Evolutionary conservation across 2,329 filamentous ascomycete species (phyloP).

Genomic region (Epichloe sylvatica): DNA sequence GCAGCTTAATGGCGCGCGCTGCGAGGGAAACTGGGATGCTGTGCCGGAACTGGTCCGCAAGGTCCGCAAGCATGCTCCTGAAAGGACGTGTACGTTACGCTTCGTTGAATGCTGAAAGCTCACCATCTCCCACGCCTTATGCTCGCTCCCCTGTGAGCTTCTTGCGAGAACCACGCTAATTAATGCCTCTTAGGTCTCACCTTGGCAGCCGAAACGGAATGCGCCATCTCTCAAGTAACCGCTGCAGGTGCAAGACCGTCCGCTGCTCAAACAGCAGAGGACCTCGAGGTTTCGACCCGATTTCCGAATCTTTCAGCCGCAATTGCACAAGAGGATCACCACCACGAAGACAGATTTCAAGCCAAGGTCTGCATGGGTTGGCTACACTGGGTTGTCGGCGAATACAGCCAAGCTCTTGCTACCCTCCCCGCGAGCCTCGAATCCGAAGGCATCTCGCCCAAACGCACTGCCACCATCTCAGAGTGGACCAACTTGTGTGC

Average conservation of each 20-base stretch:
- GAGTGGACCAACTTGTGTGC: conserved; percentile 76
- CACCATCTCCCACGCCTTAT: not conserved
- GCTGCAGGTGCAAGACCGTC: conserved; percentile 26
- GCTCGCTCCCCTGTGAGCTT: not conserved
- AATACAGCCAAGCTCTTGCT: conserved; percentile 47
- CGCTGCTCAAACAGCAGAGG: conserved; percentile 26
- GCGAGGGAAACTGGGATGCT: conserved; percentile 73
- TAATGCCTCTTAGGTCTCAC: conserved; percentile 41
- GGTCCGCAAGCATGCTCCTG: conserved; percentile 82
- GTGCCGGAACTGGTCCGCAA: conserved; percentile 85
- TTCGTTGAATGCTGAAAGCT: not conserved
- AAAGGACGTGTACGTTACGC: conserved; percentile 57
- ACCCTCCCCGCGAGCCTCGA: conserved; percentile 51
- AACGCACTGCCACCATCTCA: conserved; percentile 38
- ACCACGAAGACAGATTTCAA: conserved; percentile 53
- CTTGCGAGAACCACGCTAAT: not conserved
- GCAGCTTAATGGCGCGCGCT: conserved; percentile 73
- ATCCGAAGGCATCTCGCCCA: conserved; percentile 37
- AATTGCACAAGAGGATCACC: conserved; percentile 42
- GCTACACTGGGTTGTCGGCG: conserved; percentile 65
- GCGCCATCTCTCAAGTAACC: conserved; percentile 44
- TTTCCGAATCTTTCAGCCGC: conserved; percentile 39
- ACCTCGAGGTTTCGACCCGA: conserved; percentile 31
- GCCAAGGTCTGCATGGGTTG: conserved; percentile 73
- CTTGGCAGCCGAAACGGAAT: conserved; percentile 55